Conservation (phyloP, 352 stramenopile species). For the Plasmopara viticola region DNA sequence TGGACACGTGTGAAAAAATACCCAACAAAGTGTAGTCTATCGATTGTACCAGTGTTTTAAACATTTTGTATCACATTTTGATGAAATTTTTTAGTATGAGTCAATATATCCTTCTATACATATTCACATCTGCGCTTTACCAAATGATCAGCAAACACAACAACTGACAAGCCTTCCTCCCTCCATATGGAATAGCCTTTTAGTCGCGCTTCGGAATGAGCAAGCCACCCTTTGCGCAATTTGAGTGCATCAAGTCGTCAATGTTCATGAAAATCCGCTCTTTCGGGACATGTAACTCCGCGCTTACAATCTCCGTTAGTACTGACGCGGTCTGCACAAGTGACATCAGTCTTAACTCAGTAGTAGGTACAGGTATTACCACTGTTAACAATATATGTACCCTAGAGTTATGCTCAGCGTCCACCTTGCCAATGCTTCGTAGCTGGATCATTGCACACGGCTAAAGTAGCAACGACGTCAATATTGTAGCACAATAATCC, state of each 20-base stretch:
- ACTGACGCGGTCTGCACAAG: conserved; percentile 31
- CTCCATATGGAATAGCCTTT: neutral
- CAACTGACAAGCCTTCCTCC: no score
- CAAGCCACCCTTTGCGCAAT: conserved; percentile 40
- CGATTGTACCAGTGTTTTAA: no score
- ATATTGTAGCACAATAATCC: neutral
- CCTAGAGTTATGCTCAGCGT: conserved; percentile 40
- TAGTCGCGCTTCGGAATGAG: conserved; percentile 28
- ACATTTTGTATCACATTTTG: no score
- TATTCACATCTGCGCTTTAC: no score
- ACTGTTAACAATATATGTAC: conserved; percentile 12
- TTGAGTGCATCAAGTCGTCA: conserved; percentile 37
- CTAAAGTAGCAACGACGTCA: conserved; percentile 17
- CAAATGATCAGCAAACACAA: no score
- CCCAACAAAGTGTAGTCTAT: no score
- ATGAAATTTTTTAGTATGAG: no score
- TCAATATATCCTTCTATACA: no score
- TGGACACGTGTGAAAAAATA: no score
- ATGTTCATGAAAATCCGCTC: conserved; percentile 56
- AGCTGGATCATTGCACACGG: conserved; percentile 52
- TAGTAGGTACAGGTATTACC: neutral
- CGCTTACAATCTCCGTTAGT: conserved; percentile 36
- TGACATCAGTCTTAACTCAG: neutral
- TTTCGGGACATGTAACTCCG: conserved; percentile 30
- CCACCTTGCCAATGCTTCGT: conserved; percentile 47